Evolutionary conservation across 225 moss, liverwort and hornwort genomes (phyloP).

Genomic region (Rhytidiadelphus loreus): DNA sequence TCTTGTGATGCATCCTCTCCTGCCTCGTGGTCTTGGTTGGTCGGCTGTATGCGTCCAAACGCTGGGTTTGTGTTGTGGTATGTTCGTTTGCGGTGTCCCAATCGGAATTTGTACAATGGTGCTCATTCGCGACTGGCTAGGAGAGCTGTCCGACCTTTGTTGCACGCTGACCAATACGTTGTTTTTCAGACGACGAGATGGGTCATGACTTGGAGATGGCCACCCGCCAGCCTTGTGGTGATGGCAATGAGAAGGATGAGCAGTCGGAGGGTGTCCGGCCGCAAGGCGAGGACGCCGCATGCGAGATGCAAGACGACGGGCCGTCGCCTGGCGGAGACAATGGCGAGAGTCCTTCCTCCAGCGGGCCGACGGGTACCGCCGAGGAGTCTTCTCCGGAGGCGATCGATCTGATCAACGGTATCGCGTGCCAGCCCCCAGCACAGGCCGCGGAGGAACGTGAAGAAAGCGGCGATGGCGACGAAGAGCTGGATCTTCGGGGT

Average conservation of each 20-base stretch:
- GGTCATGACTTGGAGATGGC: conserved; percentile 94
- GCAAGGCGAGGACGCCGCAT: conserved; percentile 9
- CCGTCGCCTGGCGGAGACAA: conserved; percentile 42
- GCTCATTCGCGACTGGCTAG: background rate
- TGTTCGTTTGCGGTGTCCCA: background rate
- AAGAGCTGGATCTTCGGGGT: conserved; percentile 40
- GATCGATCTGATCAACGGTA: conserved; percentile 75
- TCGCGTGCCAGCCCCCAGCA: conserved; percentile 42
- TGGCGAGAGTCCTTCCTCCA: conserved; percentile 28
- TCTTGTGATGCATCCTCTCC: background rate
- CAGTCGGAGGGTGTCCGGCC: background rate
- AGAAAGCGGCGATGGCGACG: conserved; percentile 33
- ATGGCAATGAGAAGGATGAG: conserved; percentile 3
- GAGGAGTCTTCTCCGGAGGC: conserved; percentile 48
- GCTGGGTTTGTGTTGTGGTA: background rate
- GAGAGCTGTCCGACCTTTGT: background rate
- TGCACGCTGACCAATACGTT: background rate
- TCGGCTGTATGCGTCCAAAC: background rate
- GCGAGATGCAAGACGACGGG: conserved; percentile 37
- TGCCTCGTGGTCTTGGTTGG: background rate
- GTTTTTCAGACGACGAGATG: conserved; percentile 62
- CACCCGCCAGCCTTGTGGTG: conserved; percentile 36
- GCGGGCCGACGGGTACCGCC: conserved; percentile 6
- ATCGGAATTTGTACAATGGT: background rate
- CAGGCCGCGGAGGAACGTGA: conserved; percentile 11